phyloP scores from a whole-genome alignment of 108 stramenopile species.

The Nitzschia sp. region DNA sequence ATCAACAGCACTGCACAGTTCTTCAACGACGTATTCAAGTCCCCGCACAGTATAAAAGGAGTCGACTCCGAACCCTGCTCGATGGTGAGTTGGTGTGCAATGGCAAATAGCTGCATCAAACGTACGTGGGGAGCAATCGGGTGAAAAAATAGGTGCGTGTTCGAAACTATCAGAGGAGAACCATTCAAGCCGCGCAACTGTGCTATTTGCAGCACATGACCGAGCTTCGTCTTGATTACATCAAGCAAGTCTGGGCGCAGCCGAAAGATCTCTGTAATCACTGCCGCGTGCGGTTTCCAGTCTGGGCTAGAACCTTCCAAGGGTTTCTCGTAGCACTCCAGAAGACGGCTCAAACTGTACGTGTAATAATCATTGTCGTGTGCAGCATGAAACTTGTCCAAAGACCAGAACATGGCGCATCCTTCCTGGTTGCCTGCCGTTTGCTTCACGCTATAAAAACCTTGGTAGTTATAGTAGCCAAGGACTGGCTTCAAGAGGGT shows the following conservation, averaged over 20 bases:
- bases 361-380: not conserved
- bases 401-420: slow-evolving; percentile 69
- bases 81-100: slow-evolving; percentile 13
- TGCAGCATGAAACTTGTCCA: slow-evolving; percentile 50
- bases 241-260: slow-evolving; percentile 46
- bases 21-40: slow-evolving; percentile 52
- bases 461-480: slow-evolving; percentile 47
- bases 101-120: slow-evolving; percentile 21
- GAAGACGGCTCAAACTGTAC: slow-evolving; percentile 10
- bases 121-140: slow-evolving; percentile 69
- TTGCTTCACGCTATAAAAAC: slow-evolving; percentile 52
- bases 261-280: slow-evolving; percentile 38
- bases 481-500: slow-evolving; percentile 35
- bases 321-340: slow-evolving; percentile 1
- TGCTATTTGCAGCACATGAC: slow-evolving; percentile 12
- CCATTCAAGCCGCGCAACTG: not conserved
- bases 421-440: slow-evolving; percentile 45
- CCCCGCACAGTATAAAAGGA: slow-evolving; percentile 64
- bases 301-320: slow-evolving; percentile 19
- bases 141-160: slow-evolving; percentile 84
- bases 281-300: slow-evolving; percentile 43
- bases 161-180: slow-evolving; percentile 27
- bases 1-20: slow-evolving; percentile 50
- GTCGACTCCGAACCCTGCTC: slow-evolving; percentile 3
- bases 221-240: slow-evolving; percentile 38